Percentiles rank a stretch among this genome's conserved stretches.
Conservation (phyloP, 2,329 filamentous ascomycete species). For the Diaporthe vexans region DNA sequence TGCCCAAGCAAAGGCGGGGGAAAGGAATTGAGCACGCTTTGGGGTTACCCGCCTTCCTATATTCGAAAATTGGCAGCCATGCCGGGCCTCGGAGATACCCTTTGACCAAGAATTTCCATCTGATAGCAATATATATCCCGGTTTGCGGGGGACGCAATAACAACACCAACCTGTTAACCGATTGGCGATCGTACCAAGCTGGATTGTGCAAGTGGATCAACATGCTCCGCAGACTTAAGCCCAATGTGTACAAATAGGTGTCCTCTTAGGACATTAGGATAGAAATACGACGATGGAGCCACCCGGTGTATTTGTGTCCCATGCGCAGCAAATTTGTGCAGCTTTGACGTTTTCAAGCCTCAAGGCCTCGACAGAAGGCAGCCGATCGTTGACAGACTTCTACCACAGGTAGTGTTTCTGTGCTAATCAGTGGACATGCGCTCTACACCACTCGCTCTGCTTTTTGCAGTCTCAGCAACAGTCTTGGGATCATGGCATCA, state of each 20-base stretch:
- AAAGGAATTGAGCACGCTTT: background rate
- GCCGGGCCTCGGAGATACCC: constrained; percentile 13
- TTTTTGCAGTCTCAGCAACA: background rate
- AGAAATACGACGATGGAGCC: background rate
- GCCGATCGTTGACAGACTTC: background rate
- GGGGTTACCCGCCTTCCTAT: background rate
- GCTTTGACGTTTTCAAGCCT: background rate
- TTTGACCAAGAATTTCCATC: background rate
- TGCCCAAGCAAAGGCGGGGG: background rate
- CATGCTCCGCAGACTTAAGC: background rate
- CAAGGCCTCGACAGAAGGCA: background rate
- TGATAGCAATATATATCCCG: constrained; percentile 15
- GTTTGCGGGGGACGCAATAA: background rate
- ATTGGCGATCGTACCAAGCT: background rate
- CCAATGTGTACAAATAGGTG: background rate
- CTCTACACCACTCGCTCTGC: background rate
- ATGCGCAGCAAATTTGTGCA: background rate
- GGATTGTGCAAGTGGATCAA: background rate
- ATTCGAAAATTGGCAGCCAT: background rate
- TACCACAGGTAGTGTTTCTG: background rate
- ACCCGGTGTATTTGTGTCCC: background rate
- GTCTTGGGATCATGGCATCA: background rate
- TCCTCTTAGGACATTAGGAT: background rate
- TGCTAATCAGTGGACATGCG: background rate
- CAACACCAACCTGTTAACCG: background rate